Conservation (phyloP, 169 alveolate species). For the Plasmodium adleri region DNA sequence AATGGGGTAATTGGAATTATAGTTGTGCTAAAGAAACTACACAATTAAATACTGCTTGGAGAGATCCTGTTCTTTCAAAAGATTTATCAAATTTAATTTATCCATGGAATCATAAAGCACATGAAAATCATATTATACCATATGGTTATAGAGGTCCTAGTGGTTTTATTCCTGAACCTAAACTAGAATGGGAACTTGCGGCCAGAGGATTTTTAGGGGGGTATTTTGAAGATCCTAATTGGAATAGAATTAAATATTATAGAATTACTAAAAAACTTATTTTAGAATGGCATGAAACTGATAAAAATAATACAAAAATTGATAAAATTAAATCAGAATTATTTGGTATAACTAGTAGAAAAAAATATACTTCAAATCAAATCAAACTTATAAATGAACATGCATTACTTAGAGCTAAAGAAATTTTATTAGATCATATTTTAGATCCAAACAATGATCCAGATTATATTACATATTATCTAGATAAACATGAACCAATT, state of each 20-base stretch:
- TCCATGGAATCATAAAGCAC: slow-evolving; percentile 75
- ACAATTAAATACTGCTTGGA: slow-evolving; percentile 71
- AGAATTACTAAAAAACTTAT: slow-evolving; percentile 42
- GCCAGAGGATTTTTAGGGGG: slow-evolving; percentile 85
- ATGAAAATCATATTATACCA: slow-evolving; percentile 65
- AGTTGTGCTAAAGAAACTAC: slow-evolving; percentile 54
- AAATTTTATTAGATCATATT: slow-evolving; percentile 54
- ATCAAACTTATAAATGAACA: slow-evolving; percentile 72
- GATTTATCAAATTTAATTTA: slow-evolving; percentile 55
- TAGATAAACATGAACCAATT: slow-evolving; percentile 69
- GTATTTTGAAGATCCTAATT: slow-evolving; percentile 76
- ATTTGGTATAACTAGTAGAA: slow-evolving; percentile 55
- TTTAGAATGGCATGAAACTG: slow-evolving; percentile 50
- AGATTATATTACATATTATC: slow-evolving; percentile 43
- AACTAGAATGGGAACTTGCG: slow-evolving; percentile 81
- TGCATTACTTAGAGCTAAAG: slow-evolving; percentile 69
- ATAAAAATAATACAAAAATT: not conserved
- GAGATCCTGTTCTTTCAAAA: slow-evolving; percentile 73
- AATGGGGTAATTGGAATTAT: slow-evolving; percentile 87
- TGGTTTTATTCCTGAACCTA: slow-evolving; percentile 80
- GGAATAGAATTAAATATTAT: slow-evolving; percentile 57
- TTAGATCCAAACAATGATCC: slow-evolving; percentile 61
- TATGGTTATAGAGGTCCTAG: slow-evolving; percentile 54
- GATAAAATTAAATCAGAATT: slow-evolving; percentile 44
- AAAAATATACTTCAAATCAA: slow-evolving; percentile 52